Percentiles rank a stretch among this genome's conserved stretches.
Conservation (phyloP, 2,329 filamentous ascomycete genomes). For the Fusarium sp. region DNA sequence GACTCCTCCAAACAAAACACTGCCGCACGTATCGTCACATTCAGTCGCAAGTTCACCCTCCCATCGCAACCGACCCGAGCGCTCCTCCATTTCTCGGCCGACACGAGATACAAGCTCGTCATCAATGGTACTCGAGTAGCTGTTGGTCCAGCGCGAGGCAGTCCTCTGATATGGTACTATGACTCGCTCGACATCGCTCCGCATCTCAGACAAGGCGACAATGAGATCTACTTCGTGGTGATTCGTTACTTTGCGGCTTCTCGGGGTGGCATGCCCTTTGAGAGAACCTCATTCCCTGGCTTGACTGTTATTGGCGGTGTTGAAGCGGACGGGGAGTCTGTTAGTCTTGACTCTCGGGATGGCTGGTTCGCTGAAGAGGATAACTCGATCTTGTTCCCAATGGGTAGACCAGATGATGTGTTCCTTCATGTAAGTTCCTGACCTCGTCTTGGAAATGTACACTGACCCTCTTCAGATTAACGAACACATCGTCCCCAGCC, state of each 20-base stretch:
- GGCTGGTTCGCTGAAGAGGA: background rate
- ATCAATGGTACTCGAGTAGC: background rate
- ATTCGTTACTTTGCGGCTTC: background rate
- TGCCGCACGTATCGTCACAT: background rate
- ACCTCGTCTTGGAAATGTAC: fast-evolving
- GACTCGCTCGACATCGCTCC: background rate
- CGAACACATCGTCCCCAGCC: background rate
- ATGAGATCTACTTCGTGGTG: background rate
- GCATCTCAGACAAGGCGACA: background rate
- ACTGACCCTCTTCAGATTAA: background rate
- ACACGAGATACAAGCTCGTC: background rate
- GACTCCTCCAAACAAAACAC: background rate
- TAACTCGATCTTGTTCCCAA: background rate
- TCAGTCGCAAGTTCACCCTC: background rate
- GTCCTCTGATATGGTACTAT: background rate
- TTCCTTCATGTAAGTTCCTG: background rate
- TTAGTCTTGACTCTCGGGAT: background rate
- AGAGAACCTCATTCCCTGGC: background rate
- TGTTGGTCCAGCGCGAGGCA: background rate
- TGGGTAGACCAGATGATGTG: background rate
- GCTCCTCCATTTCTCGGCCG: background rate
- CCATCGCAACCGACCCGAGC: background rate
- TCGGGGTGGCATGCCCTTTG: background rate
- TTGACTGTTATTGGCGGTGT: background rate
- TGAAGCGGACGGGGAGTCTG: background rate